Base-by-base conservation (phyloP, 2,329 filamentous ascomycete genomes). In the Trichoderma oligosporum region DNA sequence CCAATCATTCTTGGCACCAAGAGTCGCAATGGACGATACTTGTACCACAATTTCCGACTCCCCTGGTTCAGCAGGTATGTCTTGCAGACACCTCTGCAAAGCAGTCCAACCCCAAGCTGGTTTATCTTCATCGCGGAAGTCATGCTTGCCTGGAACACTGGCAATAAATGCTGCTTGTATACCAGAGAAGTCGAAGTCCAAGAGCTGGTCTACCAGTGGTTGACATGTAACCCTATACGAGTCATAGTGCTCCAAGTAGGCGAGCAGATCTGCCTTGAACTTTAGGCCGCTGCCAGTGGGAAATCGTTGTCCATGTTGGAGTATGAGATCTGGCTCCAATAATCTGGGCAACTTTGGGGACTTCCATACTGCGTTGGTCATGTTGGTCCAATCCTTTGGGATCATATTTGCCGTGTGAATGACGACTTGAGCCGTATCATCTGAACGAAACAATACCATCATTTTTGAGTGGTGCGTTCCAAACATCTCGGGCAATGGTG, bases 331-430 rank as follows among this genome's bases (percentile, higher is more conserved):
- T 11, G 11, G 36, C 20, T 47, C 35, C 5, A 46, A 7, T 7
- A 74, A 47, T 1, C 82, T 71, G 1, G 88, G 85, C 1, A 96
- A 81, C 1, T 82, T 67, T 0, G 89, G 89, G 0, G 89, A 93
- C 48, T 75, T 78, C 91, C 91, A 96, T 4, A 89, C 82, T 1
- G 84, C 90, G 69, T 96, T 91, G 1, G 86, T 88, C 88, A 96
- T 89, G 64, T 94, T 94, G 1, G 78, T 81, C 91, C 91, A 96
- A 69, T 96, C 91, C 56, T 86, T 84, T 4, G 79, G 67, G n/a
- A 96, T 93, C 87, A 96, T 91, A 64, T 96, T 96, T 16, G 91
- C 90, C 0, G 91, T 96, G 64, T 95, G 89, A 27, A 96, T 91
- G 56, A 95, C 73, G 5, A 96, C 75, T 71, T 95, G 88, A 0